A percentile compares a stretch with the other conserved stretches of the same genome.
These are phyloP conservation scores for Malassezia brasiliensis DNA, from an alignment of 1,284 basidiomycete genomes.

Conservation along the genomic window DNA sequence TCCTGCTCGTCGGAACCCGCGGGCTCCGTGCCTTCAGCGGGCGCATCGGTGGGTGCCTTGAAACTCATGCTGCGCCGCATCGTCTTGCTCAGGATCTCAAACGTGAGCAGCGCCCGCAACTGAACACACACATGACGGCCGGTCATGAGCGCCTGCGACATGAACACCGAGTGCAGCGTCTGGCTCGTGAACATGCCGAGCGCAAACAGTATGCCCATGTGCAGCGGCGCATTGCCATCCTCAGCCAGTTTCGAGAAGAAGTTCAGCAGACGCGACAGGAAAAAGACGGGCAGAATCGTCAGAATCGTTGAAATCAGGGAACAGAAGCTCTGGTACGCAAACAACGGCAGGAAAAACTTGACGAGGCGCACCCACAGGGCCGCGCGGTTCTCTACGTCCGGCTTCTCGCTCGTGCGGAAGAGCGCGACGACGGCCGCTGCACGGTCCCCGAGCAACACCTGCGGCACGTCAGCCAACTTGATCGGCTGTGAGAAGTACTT, in stretches of 20 bases:
- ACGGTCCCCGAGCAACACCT: conserved; percentile 53
- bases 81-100: conserved; percentile 55
- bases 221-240: conserved; percentile 40
- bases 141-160: conserved; percentile 51
- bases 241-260: conserved; percentile 48
- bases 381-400: neutral
- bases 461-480: conserved; percentile 51
- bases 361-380: conserved; percentile 48
- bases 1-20: conserved; percentile 15
- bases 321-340: conserved; percentile 49
- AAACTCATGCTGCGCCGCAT: conserved; percentile 52
- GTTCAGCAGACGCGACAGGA: conserved; percentile 52
- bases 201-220: conserved; percentile 54
- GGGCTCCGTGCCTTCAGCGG: conserved; percentile 15
- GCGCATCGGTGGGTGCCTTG: conserved; percentile 22
- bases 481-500: conserved; percentile 51
- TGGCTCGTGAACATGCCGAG: conserved; percentile 52
- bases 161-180: conserved; percentile 47
- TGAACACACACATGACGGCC: conserved; percentile 52
- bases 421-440: conserved; percentile 48
- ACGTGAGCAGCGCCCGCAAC: conserved; percentile 51
- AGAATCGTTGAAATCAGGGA: conserved; percentile 50
- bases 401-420: conserved; percentile 21
- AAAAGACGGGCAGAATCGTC: conserved; percentile 52
- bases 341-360: conserved; percentile 46